phyloP scores from a whole-genome alignment of 2,329 filamentous ascomycete species.

The Epichloe baconii region DNA sequence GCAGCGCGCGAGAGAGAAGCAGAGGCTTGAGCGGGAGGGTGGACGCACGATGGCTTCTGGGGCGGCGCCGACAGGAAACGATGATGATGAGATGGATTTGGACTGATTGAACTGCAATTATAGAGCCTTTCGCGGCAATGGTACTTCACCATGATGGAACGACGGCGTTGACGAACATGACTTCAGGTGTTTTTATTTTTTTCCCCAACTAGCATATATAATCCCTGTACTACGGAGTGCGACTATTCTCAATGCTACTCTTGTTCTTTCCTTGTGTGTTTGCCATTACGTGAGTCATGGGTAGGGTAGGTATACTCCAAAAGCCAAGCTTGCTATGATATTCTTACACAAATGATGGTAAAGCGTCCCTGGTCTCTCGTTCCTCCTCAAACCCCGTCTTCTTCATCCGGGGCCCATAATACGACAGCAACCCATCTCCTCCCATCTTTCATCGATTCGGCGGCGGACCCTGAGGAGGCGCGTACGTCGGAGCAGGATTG shows the following conservation, averaged over 20 bases:
- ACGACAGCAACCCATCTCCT: no score
- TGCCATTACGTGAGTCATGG: background rate
- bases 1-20: conserved; percentile 49
- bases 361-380: background rate
- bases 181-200: no score
- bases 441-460: conserved; percentile 13
- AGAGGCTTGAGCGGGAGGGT: conserved; percentile 28
- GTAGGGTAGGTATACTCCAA: background rate
- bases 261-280: background rate
- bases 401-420: no score
- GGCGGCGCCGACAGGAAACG: conserved; percentile 19
- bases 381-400: background rate
- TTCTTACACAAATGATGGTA: background rate
- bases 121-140: background rate
- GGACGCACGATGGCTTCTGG: background rate
- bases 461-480: conserved; percentile 37
- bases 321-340: background rate
- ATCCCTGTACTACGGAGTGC: background rate
- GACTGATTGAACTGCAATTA: conserved; percentile 24
- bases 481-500: conserved; percentile 16
- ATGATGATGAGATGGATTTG: conserved; percentile 56
- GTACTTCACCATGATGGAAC: background rate
- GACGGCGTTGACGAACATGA: no score
- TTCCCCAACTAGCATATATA: background rate
- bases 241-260: background rate